Conservation (phyloP, 148 eudicot species). For the Cornus florida region DNA sequence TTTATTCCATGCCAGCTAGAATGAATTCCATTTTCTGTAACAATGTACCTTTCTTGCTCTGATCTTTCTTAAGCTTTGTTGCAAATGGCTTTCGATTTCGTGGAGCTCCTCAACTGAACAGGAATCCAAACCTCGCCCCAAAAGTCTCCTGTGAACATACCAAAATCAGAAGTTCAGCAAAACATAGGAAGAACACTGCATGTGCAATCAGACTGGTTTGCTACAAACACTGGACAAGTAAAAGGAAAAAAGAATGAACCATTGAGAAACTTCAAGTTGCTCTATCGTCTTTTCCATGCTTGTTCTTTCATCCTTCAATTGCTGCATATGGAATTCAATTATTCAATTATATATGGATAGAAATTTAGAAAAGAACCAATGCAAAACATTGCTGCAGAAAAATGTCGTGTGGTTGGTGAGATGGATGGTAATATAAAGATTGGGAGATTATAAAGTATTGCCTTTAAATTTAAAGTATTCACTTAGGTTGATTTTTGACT, state of each 20-base stretch:
- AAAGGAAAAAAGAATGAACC: constrained; percentile 22
- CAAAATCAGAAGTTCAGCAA: not conserved
- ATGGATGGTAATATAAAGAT: no score
- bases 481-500: no score
- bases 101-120: constrained; percentile 37
- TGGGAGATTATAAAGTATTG: no score
- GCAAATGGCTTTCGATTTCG: constrained; percentile 35
- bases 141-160: constrained; percentile 28
- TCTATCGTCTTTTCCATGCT: constrained; percentile 35
- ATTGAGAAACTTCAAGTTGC: constrained; percentile 33
- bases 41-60: constrained; percentile 37
- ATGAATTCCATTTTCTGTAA: not conserved
- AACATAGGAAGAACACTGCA: not conserved
- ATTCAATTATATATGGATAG: not conserved
- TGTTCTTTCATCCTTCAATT: constrained; percentile 36
- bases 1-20: not conserved
- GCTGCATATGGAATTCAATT: constrained; percentile 17
- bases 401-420: no score
- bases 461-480: no score
- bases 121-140: constrained; percentile 32
- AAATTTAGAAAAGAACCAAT: not conserved
- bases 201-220: not conserved
- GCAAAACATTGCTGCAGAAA: no score
- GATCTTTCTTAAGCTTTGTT: constrained; percentile 36
- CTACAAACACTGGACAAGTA: not conserved